These are phyloP conservation scores for Cladophialophora bantiana DNA, from an alignment of 2,329 filamentous ascomycete species.

Conservation along the genomic window DNA sequence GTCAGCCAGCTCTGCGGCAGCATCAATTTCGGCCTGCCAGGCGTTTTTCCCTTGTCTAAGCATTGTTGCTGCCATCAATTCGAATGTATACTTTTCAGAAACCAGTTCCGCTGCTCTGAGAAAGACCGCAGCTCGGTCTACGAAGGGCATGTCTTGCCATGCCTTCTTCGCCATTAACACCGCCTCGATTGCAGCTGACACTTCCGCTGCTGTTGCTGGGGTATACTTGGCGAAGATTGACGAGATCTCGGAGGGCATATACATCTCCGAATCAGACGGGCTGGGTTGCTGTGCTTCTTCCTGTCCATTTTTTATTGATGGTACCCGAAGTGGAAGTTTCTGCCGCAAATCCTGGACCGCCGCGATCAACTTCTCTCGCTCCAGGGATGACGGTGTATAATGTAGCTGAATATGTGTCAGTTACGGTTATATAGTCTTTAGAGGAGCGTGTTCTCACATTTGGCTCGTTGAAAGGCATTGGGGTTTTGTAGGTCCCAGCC, in stretches of 20 bases:
- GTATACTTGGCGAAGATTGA: conserved; percentile 49
- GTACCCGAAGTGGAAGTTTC: conserved; percentile 47
- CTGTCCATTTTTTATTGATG: conserved; percentile 34
- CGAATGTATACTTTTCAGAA: conserved; percentile 89
- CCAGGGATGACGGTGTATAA: conserved; percentile 44
- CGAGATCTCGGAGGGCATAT: conserved; percentile 47
- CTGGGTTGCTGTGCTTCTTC: conserved; percentile 16
- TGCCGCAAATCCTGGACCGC: conserved; percentile 45
- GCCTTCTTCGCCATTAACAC: conserved; percentile 81
- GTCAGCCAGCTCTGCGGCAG: conserved; percentile 88
- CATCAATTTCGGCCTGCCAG: conserved; percentile 97
- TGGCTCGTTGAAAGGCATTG: conserved; percentile 36
- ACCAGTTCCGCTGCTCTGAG: conserved; percentile 94
- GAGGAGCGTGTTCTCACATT: conserved; percentile 24
- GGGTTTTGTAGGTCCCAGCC: conserved; percentile 31
- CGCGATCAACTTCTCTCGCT: conserved; percentile 46
- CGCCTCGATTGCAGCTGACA: conserved; percentile 72
- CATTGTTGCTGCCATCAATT: conserved; percentile 95
- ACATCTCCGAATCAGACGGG: conserved; percentile 12
- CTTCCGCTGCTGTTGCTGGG: conserved; percentile 45
- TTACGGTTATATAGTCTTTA: neutral
- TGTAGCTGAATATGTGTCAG: conserved; percentile 25
- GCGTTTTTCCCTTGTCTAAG: conserved; percentile 97
- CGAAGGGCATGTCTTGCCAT: conserved; percentile 89
- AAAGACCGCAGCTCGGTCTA: conserved; percentile 90